Evolutionary conservation across 352 stramenopile species (phyloP).

Genomic region (Globisporangium spinosum): DNA sequence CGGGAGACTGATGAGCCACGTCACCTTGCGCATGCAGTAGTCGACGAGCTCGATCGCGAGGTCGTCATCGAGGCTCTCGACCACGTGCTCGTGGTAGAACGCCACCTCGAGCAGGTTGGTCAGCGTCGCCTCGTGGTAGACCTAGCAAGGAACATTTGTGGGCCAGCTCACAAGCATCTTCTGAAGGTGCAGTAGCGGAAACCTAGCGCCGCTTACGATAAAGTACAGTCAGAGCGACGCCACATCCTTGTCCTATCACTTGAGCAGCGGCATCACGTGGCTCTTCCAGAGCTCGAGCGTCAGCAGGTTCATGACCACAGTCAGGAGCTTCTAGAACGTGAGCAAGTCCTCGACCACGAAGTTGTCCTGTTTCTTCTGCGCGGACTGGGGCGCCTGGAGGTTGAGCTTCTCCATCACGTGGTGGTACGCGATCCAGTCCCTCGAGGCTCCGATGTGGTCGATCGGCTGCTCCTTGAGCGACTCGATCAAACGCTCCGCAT

Average conservation of each 20-base stretch:
- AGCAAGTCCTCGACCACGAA: slow-evolving; percentile 92
- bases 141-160: slow-evolving; percentile 15
- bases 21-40: slow-evolving; percentile 90
- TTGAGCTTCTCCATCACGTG: slow-evolving; percentile 91
- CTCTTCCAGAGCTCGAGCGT: slow-evolving; percentile 90
- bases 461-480: slow-evolving; percentile 52
- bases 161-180: not conserved
- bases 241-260: slow-evolving; percentile 41
- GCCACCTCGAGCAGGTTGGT: slow-evolving; percentile 88
- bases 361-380: slow-evolving; percentile 88
- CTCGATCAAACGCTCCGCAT: slow-evolving; percentile 87
- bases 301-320: slow-evolving; percentile 87
- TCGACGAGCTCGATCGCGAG: slow-evolving; percentile 92
- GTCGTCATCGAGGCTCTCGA: slow-evolving; percentile 87
- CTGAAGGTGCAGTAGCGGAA: not conserved
- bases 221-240: slow-evolving; percentile 91
- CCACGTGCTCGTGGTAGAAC: slow-evolving; percentile 87
- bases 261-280: slow-evolving; percentile 62
- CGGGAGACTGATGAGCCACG: slow-evolving; percentile 70
- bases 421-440: slow-evolving; percentile 87
- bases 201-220: slow-evolving; percentile 35
- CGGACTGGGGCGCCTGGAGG: slow-evolving; percentile 90
- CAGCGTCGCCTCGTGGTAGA: slow-evolving; percentile 90
- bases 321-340: slow-evolving; percentile 90
- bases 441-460: slow-evolving; percentile 51